Percentiles rank a stretch among this genome's conserved stretches.
Conservation (phyloP, 805 yeast species). For the Teunomyces funiuensis region DNA sequence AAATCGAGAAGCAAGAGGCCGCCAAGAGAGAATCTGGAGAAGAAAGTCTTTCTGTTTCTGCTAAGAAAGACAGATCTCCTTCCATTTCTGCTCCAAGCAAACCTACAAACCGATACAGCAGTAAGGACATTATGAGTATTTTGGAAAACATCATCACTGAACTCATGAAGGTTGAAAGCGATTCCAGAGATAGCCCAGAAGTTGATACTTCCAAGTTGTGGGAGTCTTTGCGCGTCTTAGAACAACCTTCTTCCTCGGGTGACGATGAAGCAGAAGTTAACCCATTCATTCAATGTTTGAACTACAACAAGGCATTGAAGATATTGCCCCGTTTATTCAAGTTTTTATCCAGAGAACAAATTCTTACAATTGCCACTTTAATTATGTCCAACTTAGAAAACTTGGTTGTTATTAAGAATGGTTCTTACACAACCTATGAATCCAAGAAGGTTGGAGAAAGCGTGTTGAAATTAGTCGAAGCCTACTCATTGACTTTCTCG, state of each 20-base stretch:
- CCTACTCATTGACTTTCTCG: slow-evolving; percentile 77
- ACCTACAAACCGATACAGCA: slow-evolving; percentile 33
- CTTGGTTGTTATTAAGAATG: slow-evolving; percentile 72
- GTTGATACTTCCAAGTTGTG: slow-evolving; percentile 54
- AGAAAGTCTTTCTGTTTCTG: slow-evolving; percentile 17
- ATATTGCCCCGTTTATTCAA: slow-evolving; percentile 86
- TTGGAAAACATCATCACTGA: slow-evolving; percentile 79
- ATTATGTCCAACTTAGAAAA: slow-evolving; percentile 79
- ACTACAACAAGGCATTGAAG: slow-evolving; percentile 85
- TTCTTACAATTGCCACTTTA: slow-evolving; percentile 71
- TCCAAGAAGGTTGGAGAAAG: slow-evolving; percentile 52
- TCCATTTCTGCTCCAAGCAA: slow-evolving; percentile 34
- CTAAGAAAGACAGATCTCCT: slow-evolving; percentile 28
- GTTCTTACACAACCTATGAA: slow-evolving; percentile 69
- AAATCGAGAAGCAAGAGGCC: slow-evolving; percentile 33
- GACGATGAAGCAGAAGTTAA: slow-evolving; percentile 50
- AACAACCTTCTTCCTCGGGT: slow-evolving; percentile 55
- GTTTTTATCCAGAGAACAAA: slow-evolving; percentile 73
- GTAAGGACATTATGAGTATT: slow-evolving; percentile 53
- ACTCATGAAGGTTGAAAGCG: slow-evolving; percentile 76
- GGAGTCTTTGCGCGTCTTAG: slow-evolving; percentile 75
- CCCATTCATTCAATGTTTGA: slow-evolving; percentile 80
- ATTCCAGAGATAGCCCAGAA: slow-evolving; percentile 33
- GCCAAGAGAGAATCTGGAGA: slow-evolving; percentile 19
- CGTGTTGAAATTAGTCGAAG: slow-evolving; percentile 61